Conservation (phyloP, 2,329 filamentous ascomycete species). For the Aspergillus japonicus region DNA sequence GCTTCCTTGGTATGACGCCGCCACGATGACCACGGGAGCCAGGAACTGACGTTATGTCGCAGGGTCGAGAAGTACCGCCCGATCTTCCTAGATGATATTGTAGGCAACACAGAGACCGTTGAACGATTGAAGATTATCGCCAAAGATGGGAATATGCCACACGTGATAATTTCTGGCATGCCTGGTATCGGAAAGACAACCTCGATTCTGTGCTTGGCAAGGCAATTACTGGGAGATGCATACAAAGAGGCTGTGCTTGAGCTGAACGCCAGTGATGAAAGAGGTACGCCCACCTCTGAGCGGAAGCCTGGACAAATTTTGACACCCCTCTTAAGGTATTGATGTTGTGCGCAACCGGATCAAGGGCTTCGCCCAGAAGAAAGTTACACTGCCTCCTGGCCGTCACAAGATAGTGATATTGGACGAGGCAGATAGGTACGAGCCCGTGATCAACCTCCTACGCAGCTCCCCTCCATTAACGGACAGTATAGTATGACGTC, state of each 20-base stretch:
- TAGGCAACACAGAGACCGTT: constrained; percentile 96
- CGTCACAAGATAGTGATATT: constrained; percentile 96
- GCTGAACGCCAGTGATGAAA: constrained; percentile 92
- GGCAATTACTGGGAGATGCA: constrained; percentile 83
- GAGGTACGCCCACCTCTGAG: constrained; percentile 57
- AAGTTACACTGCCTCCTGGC: constrained; percentile 87
- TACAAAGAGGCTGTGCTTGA: constrained; percentile 98
- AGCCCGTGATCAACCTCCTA: not conserved
- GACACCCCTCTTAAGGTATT: constrained; percentile 60
- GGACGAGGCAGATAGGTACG: constrained; percentile 84
- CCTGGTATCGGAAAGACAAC: constrained; percentile 98
- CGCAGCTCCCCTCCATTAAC: not conserved
- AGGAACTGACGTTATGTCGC: constrained; percentile 17
- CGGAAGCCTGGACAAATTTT: not conserved
- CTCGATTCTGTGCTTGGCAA: constrained; percentile 86
- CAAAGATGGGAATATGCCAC: constrained; percentile 98
- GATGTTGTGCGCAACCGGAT: constrained; percentile 96
- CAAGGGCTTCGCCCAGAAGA: constrained; percentile 98
- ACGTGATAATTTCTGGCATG: constrained; percentile 99
- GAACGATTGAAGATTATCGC: constrained; percentile 97
- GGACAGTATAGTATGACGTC: constrained; percentile 71
- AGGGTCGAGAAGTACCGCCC: constrained; percentile 99
- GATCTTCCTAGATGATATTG: constrained; percentile 91
- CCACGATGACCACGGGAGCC: not conserved
- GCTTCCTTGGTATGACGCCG: constrained; percentile 48